Conservation (phyloP, 768 basidiomycete species). For the Pleurotus djamor region DNA sequence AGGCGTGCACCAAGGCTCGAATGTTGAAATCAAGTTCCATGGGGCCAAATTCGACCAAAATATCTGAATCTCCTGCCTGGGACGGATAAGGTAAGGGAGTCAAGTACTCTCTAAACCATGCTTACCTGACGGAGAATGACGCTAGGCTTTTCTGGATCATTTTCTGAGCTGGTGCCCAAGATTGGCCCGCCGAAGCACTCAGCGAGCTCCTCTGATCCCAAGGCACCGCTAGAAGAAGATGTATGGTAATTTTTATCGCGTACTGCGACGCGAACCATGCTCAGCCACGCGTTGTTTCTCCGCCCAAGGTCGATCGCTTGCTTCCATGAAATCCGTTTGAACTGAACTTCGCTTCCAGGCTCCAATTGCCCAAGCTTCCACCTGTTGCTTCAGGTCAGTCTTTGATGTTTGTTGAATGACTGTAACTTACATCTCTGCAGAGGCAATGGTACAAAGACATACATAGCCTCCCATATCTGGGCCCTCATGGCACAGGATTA, state of each 20-base stretch:
- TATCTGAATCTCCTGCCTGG: slow-evolving; percentile 62
- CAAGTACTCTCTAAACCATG: not conserved
- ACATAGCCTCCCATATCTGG: slow-evolving; percentile 66
- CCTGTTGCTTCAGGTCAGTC: slow-evolving; percentile 46
- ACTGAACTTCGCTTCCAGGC: slow-evolving; percentile 52
- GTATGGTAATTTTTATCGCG: not conserved
- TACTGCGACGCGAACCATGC: slow-evolving; percentile 10
- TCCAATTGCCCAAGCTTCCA: slow-evolving; percentile 70
- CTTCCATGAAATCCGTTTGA: slow-evolving; percentile 46
- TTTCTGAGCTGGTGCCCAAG: slow-evolving; percentile 23
- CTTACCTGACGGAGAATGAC: slow-evolving; percentile 56
- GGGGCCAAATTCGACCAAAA: slow-evolving; percentile 61
- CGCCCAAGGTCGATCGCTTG: slow-evolving; percentile 27
- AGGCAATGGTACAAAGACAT: slow-evolving; percentile 51
- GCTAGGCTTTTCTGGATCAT: slow-evolving; percentile 17
- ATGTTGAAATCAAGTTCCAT: slow-evolving; percentile 51
- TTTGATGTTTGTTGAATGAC: not conserved
- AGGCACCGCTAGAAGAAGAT: not conserved
- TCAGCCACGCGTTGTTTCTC: slow-evolving; percentile 26
- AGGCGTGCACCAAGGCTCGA: slow-evolving; percentile 57
- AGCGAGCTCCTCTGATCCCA: not conserved
- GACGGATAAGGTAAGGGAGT: not conserved
- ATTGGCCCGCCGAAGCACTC: slow-evolving; percentile 29
- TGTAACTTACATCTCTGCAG: slow-evolving; percentile 43
- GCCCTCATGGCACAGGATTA: slow-evolving; percentile 59